Base-by-base conservation (phyloP, 306 rosid genomes). In the Malus sylvestris region DNA sequence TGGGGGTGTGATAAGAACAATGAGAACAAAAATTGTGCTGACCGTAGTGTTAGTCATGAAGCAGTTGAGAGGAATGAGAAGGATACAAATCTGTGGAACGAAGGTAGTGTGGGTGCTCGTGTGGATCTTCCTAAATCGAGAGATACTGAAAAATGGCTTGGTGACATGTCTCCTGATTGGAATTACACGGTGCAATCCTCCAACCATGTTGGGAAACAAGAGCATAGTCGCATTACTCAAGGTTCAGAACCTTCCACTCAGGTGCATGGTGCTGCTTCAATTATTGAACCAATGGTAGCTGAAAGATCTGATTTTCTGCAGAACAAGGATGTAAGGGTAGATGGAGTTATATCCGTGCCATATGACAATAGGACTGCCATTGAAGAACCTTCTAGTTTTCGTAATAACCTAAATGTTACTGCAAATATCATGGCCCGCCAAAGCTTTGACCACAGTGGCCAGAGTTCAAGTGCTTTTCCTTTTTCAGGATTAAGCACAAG, bases 91-190 rank as follows among this genome's bases (percentile, higher is more conserved):
- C 69, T 22, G 71, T 82, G 87, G 86, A 85, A 85, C 82, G 74
- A 80, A 62, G 96, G 86, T 77, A 85, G 73, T 75, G 70, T 81
- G 66, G 88, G 79, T 74, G 74, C 82, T 70, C 73, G 79, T 72
- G 35, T 60, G 55, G 85, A 62, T 22, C 75, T 62, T 45, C 67
- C 90, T 72, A 91, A 87, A 74, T 58, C 87, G 51, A 79, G 82
- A 79, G 91, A 79, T 77, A 61, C 78, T 73, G 93, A 85, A 69
- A 88, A 87, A 75, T 92, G 99, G 99, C 76, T 80, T 58, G 97
- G 87, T 79, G 91, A 89, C 84, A 87, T 82, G 79, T 74, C 78
- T 29, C 78, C 78, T 8, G 78, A 74, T 74, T 74, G 84, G 91
- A 83, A 92, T 92, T 92, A 88, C 80, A 65, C 77, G 40, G 69